phyloP scores from a whole-genome alignment of 2,329 filamentous ascomycete species.

The Hawksworthiomyces lignivorus region DNA sequence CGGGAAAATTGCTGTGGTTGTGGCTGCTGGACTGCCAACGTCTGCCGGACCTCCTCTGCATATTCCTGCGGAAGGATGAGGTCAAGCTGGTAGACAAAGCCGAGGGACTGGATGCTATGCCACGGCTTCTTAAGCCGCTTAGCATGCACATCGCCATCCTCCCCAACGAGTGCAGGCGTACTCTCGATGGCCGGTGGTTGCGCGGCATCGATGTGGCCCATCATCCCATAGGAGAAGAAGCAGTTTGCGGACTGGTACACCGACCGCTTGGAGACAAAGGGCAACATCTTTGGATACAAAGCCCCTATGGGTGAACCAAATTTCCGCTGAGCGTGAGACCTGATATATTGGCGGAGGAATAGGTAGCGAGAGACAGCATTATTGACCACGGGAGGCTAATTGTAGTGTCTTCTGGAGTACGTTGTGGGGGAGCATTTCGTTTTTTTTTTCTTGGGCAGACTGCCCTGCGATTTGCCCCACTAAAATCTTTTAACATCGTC shows the following conservation, averaged over 20 bases:
- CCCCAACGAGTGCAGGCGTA: background rate
- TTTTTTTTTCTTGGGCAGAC: no score
- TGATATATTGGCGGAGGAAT: no score
- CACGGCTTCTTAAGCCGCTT: conserved; percentile 62
- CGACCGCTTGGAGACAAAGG: conserved; percentile 31
- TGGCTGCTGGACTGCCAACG: conserved; percentile 29
- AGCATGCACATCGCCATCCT: background rate
- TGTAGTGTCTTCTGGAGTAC: no score
- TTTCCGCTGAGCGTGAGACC: no score
- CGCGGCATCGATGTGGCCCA: conserved; percentile 62
- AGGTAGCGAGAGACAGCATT: no score
- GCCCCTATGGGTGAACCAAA: no score
- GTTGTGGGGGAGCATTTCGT: no score
- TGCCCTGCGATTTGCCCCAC: no score
- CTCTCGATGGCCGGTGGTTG: conserved; percentile 52
- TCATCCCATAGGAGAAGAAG: conserved; percentile 60
- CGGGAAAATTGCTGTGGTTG: conserved; percentile 48
- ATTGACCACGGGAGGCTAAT: no score
- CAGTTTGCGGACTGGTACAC: conserved; percentile 58
- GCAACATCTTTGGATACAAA: no score
- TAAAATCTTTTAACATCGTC: no score
- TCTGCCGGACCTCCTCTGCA: conserved; percentile 45
- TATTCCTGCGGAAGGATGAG: conserved; percentile 63
- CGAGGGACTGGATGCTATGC: conserved; percentile 54
- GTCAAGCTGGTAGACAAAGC: conserved; percentile 54